A percentile compares a stretch with the other conserved stretches of the same genome.
Conservation (phyloP, 2,329 filamentous ascomycete species). For the Davidsoniella eucalypti region DNA sequence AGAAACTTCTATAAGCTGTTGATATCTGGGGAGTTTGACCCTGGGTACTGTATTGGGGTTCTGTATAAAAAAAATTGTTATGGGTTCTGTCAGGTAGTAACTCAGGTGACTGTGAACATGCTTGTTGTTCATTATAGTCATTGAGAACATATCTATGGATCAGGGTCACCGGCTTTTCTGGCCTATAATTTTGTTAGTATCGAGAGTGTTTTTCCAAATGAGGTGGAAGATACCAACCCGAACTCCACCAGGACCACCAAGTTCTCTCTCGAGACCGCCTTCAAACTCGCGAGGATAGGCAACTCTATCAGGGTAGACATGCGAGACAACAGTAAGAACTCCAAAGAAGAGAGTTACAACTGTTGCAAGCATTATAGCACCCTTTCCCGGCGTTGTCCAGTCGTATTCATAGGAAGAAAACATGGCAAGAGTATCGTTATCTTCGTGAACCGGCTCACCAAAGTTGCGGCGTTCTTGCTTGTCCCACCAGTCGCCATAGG, state of each 20-base stretch:
- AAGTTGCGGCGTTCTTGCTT: conserved; percentile 94
- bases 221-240: conserved; percentile 35
- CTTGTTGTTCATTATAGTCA: not conserved
- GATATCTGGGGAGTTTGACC: not conserved
- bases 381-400: conserved; percentile 57
- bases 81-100: too few relatives aligned
- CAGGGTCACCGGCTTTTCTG: conserved; percentile 37
- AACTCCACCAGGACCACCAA: conserved; percentile 52
- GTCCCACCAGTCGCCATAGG: conserved; percentile 91
- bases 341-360: conserved; percentile 49
- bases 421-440: conserved; percentile 82
- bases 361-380: conserved; percentile 46
- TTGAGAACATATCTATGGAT: conserved; percentile 24
- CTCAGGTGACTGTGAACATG: too few relatives aligned
- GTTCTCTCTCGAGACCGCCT: conserved; percentile 51
- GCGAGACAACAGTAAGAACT: conserved; percentile 49
- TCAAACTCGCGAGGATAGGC: conserved; percentile 55
- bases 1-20: too few relatives aligned
- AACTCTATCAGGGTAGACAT: conserved; percentile 55
- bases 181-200: conserved; percentile 24
- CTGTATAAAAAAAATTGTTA: not conserved
- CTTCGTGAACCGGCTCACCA: conserved; percentile 90
- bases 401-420: conserved; percentile 84
- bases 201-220: not conserved
- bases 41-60: conserved; percentile 2